These are phyloP conservation scores for Mentha longifolia DNA, from an alignment of 257 asterid species.

Conservation along the genomic window DNA sequence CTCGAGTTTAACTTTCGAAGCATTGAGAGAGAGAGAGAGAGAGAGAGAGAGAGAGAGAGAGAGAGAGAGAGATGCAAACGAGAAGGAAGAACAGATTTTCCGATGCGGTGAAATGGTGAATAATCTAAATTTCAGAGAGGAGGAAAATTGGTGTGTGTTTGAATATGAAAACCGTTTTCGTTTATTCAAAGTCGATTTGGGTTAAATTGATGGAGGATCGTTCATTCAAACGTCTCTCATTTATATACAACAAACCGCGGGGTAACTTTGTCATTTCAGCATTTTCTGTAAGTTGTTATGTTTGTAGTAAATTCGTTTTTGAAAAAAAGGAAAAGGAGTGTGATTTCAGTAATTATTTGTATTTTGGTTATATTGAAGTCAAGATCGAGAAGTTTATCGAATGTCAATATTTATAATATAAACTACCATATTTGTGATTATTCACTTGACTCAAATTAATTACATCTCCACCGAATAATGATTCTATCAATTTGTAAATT, in stretches of 20 bases:
- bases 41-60: no score
- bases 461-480: background rate
- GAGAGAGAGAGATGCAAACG: no score
- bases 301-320: no score
- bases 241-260: background rate
- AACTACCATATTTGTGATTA: background rate
- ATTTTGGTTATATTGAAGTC: background rate
- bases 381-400: background rate
- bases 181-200: no score
- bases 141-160: background rate
- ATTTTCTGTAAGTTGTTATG: background rate
- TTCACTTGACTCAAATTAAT: background rate
- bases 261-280: background rate
- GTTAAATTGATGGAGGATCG: no score
- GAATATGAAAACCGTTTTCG: background rate
- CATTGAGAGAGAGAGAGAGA: constrained; percentile 27
- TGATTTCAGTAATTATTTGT: background rate
- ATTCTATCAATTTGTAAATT: no score
- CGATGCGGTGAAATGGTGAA: background rate
- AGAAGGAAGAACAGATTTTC: no score
- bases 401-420: background rate
- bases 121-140: background rate
- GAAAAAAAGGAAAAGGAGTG: no score
- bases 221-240: no score
- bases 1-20: constrained; percentile 12